Evolutionary conservation across 495 filamentous ascomycete species (phyloP).

Genomic region (Aspergillus wentii): DNA sequence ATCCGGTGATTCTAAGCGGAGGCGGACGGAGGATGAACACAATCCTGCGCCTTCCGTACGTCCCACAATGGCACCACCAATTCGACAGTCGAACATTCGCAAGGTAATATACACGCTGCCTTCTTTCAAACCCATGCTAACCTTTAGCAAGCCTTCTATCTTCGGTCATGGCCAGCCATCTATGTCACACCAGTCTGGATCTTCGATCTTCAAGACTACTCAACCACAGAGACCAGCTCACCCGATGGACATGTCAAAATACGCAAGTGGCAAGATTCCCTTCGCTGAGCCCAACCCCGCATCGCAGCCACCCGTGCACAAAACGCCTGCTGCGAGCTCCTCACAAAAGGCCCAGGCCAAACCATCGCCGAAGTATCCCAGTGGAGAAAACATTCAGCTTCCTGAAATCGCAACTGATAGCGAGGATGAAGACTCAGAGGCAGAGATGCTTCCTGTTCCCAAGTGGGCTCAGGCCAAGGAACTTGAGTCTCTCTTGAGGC

Average conservation of each 20-base stretch:
- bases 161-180: conserved; percentile 57
- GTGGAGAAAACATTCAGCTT: conserved; percentile 75
- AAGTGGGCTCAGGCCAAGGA: conserved; percentile 83
- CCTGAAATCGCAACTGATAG: conserved; percentile 87
- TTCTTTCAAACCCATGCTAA: no score
- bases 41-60: conserved; percentile 36
- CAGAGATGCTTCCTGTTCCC: conserved; percentile 56
- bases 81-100: conserved; percentile 73
- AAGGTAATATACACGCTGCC: conserved; percentile 45
- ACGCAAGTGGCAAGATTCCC: conserved; percentile 81
- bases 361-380: conserved; percentile 73
- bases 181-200: conserved; percentile 35
- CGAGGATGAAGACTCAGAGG: conserved; percentile 72
- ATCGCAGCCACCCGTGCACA: conserved; percentile 45
- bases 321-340: conserved; percentile 45
- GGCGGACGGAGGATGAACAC: conserved; percentile 56
- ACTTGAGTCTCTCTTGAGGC: conserved; percentile 59
- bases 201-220: conserved; percentile 33
- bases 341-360: conserved; percentile 44
- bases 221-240: conserved; percentile 56
- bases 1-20: conserved; percentile 49
- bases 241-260: conserved; percentile 73
- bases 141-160: conserved; percentile 54
- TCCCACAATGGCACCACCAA: conserved; percentile 71
- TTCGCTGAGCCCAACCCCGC: conserved; percentile 69